Evolutionary conservation across 2,329 filamentous ascomycete species (phyloP).

Genomic region (Sporothrix humicola): DNA sequence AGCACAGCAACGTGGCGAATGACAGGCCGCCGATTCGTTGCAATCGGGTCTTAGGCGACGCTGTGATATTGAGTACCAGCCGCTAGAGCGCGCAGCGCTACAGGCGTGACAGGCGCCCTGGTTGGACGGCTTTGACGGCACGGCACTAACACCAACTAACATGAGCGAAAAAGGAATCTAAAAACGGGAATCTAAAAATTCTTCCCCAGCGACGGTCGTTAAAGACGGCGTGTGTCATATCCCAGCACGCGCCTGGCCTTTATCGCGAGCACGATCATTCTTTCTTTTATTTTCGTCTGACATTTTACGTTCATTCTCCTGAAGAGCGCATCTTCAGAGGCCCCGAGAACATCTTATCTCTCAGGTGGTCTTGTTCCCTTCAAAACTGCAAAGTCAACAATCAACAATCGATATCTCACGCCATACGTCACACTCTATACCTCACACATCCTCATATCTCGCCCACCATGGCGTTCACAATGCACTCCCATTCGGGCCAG

Average conservation of each 20-base stretch:
- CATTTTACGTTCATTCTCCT: background rate
- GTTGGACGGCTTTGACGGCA: no score
- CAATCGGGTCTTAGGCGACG: background rate
- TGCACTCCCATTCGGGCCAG: slow-evolving; percentile 97
- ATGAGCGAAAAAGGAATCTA: background rate
- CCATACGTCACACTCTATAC: background rate
- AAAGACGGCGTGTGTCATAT: background rate
- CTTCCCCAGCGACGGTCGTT: background rate
- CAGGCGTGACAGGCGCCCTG: background rate
- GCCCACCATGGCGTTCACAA: slow-evolving; percentile 83
- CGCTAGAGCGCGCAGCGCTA: background rate
- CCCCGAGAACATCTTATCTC: background rate
- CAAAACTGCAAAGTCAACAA: background rate
- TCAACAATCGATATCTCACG: background rate
- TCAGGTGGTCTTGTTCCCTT: background rate
- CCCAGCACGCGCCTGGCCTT: background rate
- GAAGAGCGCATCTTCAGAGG: background rate
- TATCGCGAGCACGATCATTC: background rate
- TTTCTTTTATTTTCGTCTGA: background rate
- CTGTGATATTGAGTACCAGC: background rate
- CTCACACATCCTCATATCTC: background rate
- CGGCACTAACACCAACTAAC: slow-evolving; percentile 15
- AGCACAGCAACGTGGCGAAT: slow-evolving; percentile 34
- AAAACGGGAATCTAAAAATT: slow-evolving; percentile 11
- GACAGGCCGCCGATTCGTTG: slow-evolving; percentile 34